A percentile compares a stretch with the other conserved stretches of the same genome.
These are phyloP conservation scores for Ogataea nakhonphanomensis DNA, from an alignment of 805 yeast species.

Conservation along the genomic window DNA sequence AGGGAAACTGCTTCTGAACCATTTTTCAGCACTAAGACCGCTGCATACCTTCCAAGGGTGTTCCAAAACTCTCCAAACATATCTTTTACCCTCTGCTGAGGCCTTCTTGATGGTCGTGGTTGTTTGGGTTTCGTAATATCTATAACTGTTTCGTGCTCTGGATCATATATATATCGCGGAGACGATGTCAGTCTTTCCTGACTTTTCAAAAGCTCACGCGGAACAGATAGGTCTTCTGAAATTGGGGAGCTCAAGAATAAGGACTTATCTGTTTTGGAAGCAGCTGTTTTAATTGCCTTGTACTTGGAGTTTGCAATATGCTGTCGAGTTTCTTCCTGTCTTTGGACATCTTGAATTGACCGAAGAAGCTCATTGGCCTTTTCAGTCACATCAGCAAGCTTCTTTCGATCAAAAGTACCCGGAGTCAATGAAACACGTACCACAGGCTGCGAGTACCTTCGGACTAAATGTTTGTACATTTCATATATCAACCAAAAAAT, in stretches of 20 bases:
- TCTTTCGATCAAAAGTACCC: conserved; percentile 3
- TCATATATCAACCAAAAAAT: not conserved
- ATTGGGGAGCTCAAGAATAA: no score
- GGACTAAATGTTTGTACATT: not conserved
- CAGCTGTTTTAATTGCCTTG: not conserved
- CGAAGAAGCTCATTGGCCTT: conserved; percentile 8
- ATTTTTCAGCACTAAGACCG: conserved; percentile 17
- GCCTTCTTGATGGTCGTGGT: no score
- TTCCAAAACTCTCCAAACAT: conserved; percentile 7
- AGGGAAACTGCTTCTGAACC: conserved; percentile 11
- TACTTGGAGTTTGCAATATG: not conserved
- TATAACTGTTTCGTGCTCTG: no score
- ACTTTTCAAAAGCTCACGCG: no score
- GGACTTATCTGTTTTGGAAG: no score
- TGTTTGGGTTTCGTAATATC: no score
- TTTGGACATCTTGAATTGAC: no score
- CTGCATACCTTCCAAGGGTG: conserved; percentile 18
- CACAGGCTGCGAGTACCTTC: conserved; percentile 3
- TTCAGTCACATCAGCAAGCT: conserved; percentile 5
- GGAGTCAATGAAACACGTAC: conserved; percentile 1
- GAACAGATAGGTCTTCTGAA: no score
- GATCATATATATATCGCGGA: no score
- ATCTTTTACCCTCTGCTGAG: no score
- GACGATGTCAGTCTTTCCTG: no score
- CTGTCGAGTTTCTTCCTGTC: not conserved